Base-by-base conservation (phyloP, 2,329 filamentous ascomycete species). In the Colletotrichum orchidophilum region DNA sequence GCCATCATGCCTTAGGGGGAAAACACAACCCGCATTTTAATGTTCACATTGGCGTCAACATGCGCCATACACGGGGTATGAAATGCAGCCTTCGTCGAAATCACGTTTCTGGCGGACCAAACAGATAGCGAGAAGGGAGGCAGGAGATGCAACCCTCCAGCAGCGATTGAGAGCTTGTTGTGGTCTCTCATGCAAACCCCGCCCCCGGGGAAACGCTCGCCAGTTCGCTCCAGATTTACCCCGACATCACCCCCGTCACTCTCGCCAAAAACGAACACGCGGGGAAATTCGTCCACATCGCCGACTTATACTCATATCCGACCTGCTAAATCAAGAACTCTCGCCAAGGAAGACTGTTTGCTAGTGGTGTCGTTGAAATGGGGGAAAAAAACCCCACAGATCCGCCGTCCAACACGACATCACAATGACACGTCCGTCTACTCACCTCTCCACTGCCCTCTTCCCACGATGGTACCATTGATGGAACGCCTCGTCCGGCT, bases 151-250 rank as follows among this genome's bases (percentile, higher is more conserved):
- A 8, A 18, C 15, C 13, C 5, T 6, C 15, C 5, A 0, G 15
- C 15, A 42, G 39, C 21, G 39, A 21, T 46, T 18, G 9, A 3
- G 7, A 24, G 27, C 11, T 33, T 18, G 11, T 27, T 33, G 42
- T 42, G 18, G 21, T 42, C 21, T 39, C 33, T 26, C 9, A 31
- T 33, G 46, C 60, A 24, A 58, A 35, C 63, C 62, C 67, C 67
- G 62, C 67, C 53, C 21, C 57, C 57, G 33, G 33, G 24, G 33
- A n/a, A 24, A 24, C 46, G 39, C 55, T 57, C 63, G 63, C 49
- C 50, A 9, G 7, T 26, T 68, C 68, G 68, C 68, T 63, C 42
- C 68, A 71, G 68, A 63, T 53, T 68, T 71, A 71, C 68, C 68
- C 68, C 68, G 68, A 71, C 59, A 42, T 58, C 39, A 46, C 39